These are phyloP conservation scores for Thermoascus crustaceus DNA, from an alignment of 2,329 filamentous ascomycete species.

Conservation along the genomic window DNA sequence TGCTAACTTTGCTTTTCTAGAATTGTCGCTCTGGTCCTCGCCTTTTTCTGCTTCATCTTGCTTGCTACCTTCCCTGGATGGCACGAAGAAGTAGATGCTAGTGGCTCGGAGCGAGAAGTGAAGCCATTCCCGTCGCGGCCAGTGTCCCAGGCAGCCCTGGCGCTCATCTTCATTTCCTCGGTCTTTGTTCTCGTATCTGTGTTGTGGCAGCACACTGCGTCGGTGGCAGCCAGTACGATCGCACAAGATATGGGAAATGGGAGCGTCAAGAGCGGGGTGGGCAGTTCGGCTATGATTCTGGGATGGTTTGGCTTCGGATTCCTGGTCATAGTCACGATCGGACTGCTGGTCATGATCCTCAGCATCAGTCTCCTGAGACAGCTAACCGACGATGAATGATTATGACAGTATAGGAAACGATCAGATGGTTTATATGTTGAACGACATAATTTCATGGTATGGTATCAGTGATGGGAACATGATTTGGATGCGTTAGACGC, in stretches of 20 bases:
- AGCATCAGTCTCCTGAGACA: slow-evolving; percentile 75
- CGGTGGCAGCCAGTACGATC: slow-evolving; percentile 87
- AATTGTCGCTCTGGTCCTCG: slow-evolving; percentile 95
- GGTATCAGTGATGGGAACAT: no score
- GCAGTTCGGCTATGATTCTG: slow-evolving; percentile 91
- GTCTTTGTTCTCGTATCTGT: slow-evolving; percentile 60
- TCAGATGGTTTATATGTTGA: no score
- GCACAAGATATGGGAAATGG: slow-evolving; percentile 90
- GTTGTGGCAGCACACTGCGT: slow-evolving; percentile 70
- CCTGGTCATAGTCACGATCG: slow-evolving; percentile 91
- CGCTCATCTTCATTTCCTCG: slow-evolving; percentile 71
- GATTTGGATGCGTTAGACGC: no score
- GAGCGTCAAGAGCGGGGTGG: slow-evolving; percentile 75
- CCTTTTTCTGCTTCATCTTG: slow-evolving; percentile 89
- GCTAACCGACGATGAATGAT: slow-evolving; percentile 37
- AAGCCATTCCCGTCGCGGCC: slow-evolving; percentile 89
- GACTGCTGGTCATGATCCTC: slow-evolving; percentile 89
- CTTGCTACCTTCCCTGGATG: slow-evolving; percentile 95
- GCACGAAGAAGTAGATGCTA: slow-evolving; percentile 80
- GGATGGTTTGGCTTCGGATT: slow-evolving; percentile 96
- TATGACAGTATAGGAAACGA: not conserved
- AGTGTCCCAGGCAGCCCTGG: slow-evolving; percentile 85
- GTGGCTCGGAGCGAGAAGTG: slow-evolving; percentile 78
- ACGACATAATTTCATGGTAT: no score
- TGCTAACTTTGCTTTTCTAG: slow-evolving; percentile 36